Conservation (phyloP, 495 filamentous ascomycete species). For the Astrothelium macrocarpum region DNA sequence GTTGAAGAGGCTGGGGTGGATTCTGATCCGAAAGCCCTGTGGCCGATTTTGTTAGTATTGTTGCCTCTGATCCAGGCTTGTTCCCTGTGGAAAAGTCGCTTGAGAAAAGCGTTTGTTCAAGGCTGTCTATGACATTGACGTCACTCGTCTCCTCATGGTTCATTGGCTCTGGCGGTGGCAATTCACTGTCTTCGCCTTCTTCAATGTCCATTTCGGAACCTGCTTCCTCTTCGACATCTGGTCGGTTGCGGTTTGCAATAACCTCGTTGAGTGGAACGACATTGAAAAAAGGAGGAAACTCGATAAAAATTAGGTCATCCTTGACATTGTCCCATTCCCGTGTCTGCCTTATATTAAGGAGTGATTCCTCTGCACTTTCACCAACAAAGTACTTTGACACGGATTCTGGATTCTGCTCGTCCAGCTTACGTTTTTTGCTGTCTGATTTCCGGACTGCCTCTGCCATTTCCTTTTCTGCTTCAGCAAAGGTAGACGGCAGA, state of each 20-base stretch:
- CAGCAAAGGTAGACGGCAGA: slow-evolving; percentile 26
- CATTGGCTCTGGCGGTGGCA: background rate
- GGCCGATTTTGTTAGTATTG: background rate
- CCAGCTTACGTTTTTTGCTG: background rate
- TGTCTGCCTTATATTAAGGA: slow-evolving; percentile 29
- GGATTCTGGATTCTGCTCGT: slow-evolving; percentile 24
- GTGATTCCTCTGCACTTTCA: slow-evolving; percentile 23
- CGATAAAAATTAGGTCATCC: slow-evolving; percentile 28
- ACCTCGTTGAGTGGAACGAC: slow-evolving; percentile 22
- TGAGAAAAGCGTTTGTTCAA: slow-evolving; percentile 25
- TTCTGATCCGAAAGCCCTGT: background rate
- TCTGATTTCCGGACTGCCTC: slow-evolving; percentile 15
- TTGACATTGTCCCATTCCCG: slow-evolving; percentile 27
- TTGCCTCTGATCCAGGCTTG: background rate
- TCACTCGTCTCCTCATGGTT: slow-evolving; percentile 7
- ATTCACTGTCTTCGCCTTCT: slow-evolving; percentile 9
- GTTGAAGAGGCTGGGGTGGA: background rate
- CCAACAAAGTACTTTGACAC: slow-evolving; percentile 32
- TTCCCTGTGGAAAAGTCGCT: background rate
- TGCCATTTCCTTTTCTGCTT: slow-evolving; percentile 28
- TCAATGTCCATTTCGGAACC: slow-evolving; percentile 12
- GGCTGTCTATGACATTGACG: slow-evolving; percentile 27
- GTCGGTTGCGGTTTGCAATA: slow-evolving; percentile 23
- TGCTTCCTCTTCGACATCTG: slow-evolving; percentile 15
- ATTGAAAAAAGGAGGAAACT: slow-evolving; percentile 18